Evolutionary conservation across 2,329 filamentous ascomycete species (phyloP).

Genomic region (Colletotrichum endophyticum): DNA sequence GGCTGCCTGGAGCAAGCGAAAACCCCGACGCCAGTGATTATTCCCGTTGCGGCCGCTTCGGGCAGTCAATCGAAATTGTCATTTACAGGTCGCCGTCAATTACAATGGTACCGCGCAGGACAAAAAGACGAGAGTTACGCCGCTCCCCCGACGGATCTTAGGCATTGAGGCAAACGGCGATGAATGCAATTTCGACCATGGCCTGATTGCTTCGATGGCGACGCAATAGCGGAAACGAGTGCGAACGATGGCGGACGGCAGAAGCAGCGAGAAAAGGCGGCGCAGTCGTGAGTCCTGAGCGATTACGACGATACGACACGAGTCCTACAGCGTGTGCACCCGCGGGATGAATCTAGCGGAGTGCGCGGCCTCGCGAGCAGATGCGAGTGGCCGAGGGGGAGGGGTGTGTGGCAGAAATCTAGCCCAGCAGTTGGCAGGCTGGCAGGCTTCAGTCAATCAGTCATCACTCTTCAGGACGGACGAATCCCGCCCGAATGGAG

Average conservation of each 20-base stretch:
- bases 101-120: not conserved
- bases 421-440: not conserved
- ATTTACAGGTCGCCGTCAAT: not conserved
- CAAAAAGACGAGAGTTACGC: not conserved
- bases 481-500: constrained; percentile 3
- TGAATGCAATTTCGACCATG: not conserved
- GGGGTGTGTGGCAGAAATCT: not conserved
- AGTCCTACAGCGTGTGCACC: not conserved
- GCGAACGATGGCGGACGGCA: not conserved
- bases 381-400: constrained; percentile 8
- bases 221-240: not conserved
- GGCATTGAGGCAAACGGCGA: not conserved
- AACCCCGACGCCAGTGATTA: not conserved
- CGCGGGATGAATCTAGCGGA: not conserved
- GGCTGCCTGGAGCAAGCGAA: constrained; percentile 14
- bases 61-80: not conserved
- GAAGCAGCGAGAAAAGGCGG: not conserved
- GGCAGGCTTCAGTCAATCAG: not conserved
- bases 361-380: constrained; percentile 2
- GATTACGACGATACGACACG: constrained; percentile 18
- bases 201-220: not conserved
- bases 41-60: not conserved
- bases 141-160: not conserved
- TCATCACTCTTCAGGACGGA: not conserved
- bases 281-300: not conserved